Conservation (phyloP, 768 basidiomycete genomes). For the Rhodocollybia butyracea region DNA sequence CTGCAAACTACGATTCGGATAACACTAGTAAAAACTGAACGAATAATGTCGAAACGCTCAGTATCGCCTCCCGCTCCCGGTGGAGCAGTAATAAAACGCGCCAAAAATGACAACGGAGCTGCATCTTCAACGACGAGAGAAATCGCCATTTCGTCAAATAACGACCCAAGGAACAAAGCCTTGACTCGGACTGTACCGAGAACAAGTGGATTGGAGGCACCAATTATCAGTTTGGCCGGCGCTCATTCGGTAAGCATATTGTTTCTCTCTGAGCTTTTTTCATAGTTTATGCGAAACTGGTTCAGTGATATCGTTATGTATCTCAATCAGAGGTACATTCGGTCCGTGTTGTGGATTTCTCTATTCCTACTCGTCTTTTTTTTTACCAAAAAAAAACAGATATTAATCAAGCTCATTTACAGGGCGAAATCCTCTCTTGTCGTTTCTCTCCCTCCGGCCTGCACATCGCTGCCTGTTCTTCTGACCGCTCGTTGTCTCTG, state of each 20-base stretch:
- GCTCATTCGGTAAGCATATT: conserved; percentile 70
- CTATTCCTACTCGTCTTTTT: background rate
- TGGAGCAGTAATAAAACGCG: conserved; percentile 64
- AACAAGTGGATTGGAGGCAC: conserved; percentile 91
- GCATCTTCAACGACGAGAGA: conserved; percentile 40
- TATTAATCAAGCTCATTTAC: background rate
- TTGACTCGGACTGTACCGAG: conserved; percentile 83
- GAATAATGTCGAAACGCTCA: conserved; percentile 78
- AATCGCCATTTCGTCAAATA: conserved; percentile 72
- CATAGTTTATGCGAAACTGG: too few relatives aligned
- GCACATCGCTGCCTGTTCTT: conserved; percentile 88
- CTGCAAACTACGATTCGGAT: too few relatives aligned
- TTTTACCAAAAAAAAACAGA: background rate
- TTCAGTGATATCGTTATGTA: too few relatives aligned
- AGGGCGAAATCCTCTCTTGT: conserved; percentile 89
- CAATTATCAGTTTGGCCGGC: conserved; percentile 87
- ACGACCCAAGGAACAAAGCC: conserved; percentile 72
- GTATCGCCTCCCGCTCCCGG: conserved; percentile 52
- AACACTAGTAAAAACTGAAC: too few relatives aligned
- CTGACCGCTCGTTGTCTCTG: conserved; percentile 89
- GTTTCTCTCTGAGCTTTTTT: background rate
- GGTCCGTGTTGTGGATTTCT: too few relatives aligned
- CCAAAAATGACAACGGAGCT: conserved; percentile 40
- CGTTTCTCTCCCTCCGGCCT: conserved; percentile 94
- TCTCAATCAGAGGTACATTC: too few relatives aligned